phyloP scores from a whole-genome alignment of 2,329 filamentous ascomycete species.

The Dichotomopilus funicola region DNA sequence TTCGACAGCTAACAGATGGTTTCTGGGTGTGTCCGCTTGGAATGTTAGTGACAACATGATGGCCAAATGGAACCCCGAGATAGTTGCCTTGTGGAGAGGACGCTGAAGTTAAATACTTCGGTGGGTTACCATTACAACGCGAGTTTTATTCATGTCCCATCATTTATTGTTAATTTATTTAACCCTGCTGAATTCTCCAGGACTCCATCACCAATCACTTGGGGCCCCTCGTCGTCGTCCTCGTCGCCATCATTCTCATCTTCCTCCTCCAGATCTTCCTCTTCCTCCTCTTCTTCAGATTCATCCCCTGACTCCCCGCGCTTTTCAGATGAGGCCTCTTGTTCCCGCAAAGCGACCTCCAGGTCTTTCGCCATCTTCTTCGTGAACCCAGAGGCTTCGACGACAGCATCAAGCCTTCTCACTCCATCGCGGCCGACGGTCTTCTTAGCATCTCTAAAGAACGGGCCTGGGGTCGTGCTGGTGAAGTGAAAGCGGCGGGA shows the following conservation, averaged over 20 bases:
- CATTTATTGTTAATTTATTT: slow-evolving; percentile 18
- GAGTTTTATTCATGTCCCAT: slow-evolving; percentile 14
- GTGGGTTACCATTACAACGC: neutral
- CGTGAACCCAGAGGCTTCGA: slow-evolving; percentile 90
- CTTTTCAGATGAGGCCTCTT: slow-evolving; percentile 43
- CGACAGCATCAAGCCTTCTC: slow-evolving; percentile 73
- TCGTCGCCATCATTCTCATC: slow-evolving; percentile 11
- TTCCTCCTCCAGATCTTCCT: slow-evolving; percentile 26
- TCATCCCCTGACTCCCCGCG: slow-evolving; percentile 32
- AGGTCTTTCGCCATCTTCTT: slow-evolving; percentile 96
- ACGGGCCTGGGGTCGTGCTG: slow-evolving; percentile 73
- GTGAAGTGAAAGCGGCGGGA: slow-evolving; percentile 81
- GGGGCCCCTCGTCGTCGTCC: slow-evolving; percentile 8
- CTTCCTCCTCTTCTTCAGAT: slow-evolving; percentile 26
- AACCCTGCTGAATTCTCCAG: slow-evolving; percentile 11
- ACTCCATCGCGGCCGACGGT: slow-evolving; percentile 57
- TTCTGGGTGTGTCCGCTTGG: no score
- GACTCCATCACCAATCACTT: slow-evolving; percentile 13
- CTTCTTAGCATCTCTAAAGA: slow-evolving; percentile 78
- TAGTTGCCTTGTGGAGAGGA: no score
- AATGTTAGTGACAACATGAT: no score
- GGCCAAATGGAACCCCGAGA: no score
- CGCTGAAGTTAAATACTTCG: no score
- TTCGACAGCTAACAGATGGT: neutral
- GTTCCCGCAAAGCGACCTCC: slow-evolving; percentile 81